A percentile compares a stretch with the other conserved stretches of the same genome.
These are phyloP conservation scores for Pezicula rhizophila DNA, from an alignment of 2,329 filamentous ascomycete genomes.

Conservation along the genomic window DNA sequence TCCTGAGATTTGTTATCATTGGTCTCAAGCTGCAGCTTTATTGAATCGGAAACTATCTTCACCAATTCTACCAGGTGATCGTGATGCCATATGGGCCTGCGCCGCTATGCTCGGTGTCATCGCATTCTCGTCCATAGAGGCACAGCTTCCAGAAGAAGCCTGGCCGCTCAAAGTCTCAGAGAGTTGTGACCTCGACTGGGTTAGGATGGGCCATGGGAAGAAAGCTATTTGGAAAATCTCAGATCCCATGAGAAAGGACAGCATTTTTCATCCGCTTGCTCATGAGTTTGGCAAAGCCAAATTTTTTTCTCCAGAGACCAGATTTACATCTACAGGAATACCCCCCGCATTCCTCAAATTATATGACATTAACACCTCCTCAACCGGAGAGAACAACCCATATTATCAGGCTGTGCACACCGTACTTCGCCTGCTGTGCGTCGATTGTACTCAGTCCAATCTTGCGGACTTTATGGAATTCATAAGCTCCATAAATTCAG, in stretches of 20 bases:
- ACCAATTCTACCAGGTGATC: slow-evolving; percentile 31
- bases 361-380: slow-evolving; percentile 5
- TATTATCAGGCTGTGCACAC: slow-evolving; percentile 10
- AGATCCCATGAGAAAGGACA: slow-evolving; percentile 41
- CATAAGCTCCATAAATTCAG: slow-evolving; percentile 36
- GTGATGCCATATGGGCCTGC: slow-evolving; percentile 42
- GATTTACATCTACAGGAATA: slow-evolving; percentile 2
- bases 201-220: slow-evolving; percentile 51
- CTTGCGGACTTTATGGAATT: slow-evolving; percentile 42
- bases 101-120: slow-evolving; percentile 40
- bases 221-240: slow-evolving; percentile 44
- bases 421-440: slow-evolving; percentile 5
- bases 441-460: slow-evolving; percentile 30
- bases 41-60: slow-evolving; percentile 38
- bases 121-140: slow-evolving; percentile 39
- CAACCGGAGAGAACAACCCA: slow-evolving; percentile 6
- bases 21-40: slow-evolving; percentile 40
- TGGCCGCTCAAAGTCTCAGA: slow-evolving; percentile 48
- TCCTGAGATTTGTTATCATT: slow-evolving; percentile 37
- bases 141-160: slow-evolving; percentile 34
- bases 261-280: slow-evolving; percentile 33
- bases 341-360: slow-evolving; percentile 9
- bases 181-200: slow-evolving; percentile 48
- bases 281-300: neutral
- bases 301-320: slow-evolving; percentile 4